phyloP scores from a whole-genome alignment of 768 basidiomycete species.

The Roridomyces roridus region DNA sequence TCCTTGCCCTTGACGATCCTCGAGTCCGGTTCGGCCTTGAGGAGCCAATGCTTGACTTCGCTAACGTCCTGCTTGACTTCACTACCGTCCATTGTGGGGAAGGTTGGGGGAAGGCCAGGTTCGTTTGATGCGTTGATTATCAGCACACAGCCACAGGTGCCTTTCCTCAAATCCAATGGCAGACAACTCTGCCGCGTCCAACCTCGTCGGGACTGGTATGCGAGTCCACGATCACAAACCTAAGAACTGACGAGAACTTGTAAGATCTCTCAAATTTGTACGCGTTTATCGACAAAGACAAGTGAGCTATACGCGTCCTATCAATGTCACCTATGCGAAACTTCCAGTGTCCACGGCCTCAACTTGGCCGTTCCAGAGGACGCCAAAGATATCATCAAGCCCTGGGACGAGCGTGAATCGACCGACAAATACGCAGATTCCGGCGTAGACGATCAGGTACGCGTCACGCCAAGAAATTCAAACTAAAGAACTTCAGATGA shows the following conservation, averaged over 20 bases:
- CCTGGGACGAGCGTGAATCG: constrained; percentile 81
- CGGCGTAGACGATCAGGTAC: constrained; percentile 86
- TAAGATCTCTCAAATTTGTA: constrained; percentile 61
- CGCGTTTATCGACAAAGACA: constrained; percentile 67
- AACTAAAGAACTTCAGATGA: constrained; percentile 54
- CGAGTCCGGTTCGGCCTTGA: constrained; percentile 88
- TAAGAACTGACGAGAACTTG: no score
- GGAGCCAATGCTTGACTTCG: constrained; percentile 56
- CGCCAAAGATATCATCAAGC: constrained; percentile 69
- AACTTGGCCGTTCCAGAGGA: constrained; percentile 84
- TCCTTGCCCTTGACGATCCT: constrained; percentile 87
- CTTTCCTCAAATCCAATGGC: constrained; percentile 36
- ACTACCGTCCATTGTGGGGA: no score
- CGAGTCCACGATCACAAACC: background rate
- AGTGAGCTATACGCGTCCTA: constrained; percentile 48
- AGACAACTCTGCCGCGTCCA: constrained; percentile 49
- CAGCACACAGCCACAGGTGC: no score
- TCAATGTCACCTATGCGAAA: constrained; percentile 32
- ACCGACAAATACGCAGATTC: constrained; percentile 72
- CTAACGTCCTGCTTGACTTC: background rate
- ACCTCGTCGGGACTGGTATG: constrained; percentile 44
- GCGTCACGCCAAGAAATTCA: no score
- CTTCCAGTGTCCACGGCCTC: constrained; percentile 74
- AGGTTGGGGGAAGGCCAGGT: no score
- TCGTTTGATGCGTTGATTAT: background rate